Percentiles rank a stretch among this genome's conserved stretches.
phyloP scores from a whole-genome alignment of 2,329 filamentous ascomycete genomes.

The Apiospora saccharicola region DNA sequence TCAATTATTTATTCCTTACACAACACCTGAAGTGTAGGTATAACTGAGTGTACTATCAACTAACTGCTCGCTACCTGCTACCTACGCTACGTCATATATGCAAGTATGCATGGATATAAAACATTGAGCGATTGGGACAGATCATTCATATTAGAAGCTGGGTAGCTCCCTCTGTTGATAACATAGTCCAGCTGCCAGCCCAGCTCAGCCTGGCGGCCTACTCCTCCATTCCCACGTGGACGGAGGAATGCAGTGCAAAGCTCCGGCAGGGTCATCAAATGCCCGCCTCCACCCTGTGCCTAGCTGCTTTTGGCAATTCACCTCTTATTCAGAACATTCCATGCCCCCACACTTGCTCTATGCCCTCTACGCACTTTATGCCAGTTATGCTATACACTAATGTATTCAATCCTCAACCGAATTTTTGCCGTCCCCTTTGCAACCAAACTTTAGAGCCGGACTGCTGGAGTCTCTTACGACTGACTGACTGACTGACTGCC shows the following conservation, averaged over 20 bases:
- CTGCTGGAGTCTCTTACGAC: neutral
- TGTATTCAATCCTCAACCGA: neutral
- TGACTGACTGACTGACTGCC: neutral
- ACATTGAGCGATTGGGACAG: neutral
- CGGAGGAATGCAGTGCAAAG: neutral
- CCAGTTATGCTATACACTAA: neutral
- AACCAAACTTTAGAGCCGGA: neutral
- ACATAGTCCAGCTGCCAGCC: neutral
- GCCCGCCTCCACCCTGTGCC: neutral
- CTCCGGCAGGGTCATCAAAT: neutral
- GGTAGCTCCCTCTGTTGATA: neutral
- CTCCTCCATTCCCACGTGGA: neutral
- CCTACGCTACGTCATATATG: neutral
- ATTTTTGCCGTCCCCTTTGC: neutral
- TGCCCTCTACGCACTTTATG: neutral
- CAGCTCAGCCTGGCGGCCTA: neutral
- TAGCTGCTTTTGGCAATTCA: slow-evolving; percentile 5
- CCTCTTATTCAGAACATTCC: neutral
- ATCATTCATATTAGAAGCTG: neutral
- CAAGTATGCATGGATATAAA: neutral
- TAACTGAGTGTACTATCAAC: neutral
- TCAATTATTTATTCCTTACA: neutral
- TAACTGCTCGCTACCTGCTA: neutral
- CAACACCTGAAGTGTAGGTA: neutral
- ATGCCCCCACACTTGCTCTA: neutral